phyloP scores from a whole-genome alignment of 148 eudicot species.

The Rhododendron vialii region DNA sequence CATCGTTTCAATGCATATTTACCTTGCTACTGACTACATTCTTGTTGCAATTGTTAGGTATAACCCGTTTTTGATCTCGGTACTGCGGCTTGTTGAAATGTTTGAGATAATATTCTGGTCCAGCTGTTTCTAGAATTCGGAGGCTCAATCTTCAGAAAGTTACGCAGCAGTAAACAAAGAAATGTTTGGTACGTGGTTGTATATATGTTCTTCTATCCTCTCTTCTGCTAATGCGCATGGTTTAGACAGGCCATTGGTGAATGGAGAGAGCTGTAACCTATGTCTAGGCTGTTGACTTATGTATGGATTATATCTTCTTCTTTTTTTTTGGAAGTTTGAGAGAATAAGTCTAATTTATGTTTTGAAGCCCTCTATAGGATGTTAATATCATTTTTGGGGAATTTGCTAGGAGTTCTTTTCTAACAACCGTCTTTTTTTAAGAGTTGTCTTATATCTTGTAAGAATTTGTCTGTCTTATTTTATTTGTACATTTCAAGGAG shows the following conservation, averaged over 20 bases:
- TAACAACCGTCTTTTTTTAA: neutral
- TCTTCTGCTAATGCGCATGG: neutral
- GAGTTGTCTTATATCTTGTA: neutral
- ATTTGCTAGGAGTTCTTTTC: constrained; percentile 1
- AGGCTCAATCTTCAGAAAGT: neutral
- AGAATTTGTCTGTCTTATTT: neutral
- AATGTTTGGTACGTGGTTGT: constrained; percentile 7
- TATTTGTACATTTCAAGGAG: constrained; percentile 9
- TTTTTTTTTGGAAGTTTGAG: neutral
- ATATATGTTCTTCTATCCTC: neutral
- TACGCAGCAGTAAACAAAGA: constrained; percentile 6
- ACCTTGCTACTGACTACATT: neutral
- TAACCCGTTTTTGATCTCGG: constrained; percentile 3
- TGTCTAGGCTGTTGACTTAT: neutral
- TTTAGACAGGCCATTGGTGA: neutral
- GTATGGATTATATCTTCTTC: neutral
- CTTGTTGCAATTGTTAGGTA: constrained; percentile 2
- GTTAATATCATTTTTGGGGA: constrained; percentile 1
- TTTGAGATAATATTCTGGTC: constrained; percentile 8
- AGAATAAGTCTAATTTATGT: constrained; percentile 1
- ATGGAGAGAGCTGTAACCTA: neutral
- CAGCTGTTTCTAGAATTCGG: neutral
- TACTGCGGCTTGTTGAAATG: constrained; percentile 9
- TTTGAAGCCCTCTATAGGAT: constrained; percentile 6
- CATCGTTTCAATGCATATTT: neutral